Conservation (phyloP, 768 basidiomycete genomes). For the Paxillus rubicundulus region DNA sequence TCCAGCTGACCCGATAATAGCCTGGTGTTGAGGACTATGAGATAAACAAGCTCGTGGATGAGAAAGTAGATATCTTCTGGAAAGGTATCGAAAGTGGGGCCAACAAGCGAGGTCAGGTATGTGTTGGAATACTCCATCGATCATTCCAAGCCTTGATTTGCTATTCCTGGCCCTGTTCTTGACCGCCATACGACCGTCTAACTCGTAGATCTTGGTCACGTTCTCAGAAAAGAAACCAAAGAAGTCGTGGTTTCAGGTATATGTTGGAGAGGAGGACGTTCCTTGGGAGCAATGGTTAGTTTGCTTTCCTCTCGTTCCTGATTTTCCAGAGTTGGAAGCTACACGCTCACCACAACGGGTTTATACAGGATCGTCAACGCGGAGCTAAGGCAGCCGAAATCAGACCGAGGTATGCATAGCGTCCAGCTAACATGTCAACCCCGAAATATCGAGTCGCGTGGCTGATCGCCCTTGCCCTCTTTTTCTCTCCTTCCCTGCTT, state of each 20-base stretch:
- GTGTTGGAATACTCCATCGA: background rate
- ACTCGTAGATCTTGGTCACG: constrained; percentile 60
- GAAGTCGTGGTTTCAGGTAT: constrained; percentile 76
- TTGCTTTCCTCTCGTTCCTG: background rate
- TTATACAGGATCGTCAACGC: constrained; percentile 69
- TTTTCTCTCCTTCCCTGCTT: too few species aligned
- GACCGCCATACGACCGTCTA: background rate
- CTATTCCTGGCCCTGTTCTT: background rate
- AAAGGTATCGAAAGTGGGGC: constrained; percentile 63
- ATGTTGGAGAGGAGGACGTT: constrained; percentile 74
- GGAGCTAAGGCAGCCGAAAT: constrained; percentile 70
- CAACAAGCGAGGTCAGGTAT: constrained; percentile 69
- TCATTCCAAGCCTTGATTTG: background rate
- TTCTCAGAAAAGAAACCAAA: constrained; percentile 76
- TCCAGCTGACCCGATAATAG: constrained; percentile 32
- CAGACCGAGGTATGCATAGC: constrained; percentile 55
- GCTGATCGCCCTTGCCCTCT: too few species aligned
- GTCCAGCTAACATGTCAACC: too few species aligned
- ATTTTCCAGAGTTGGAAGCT: background rate
- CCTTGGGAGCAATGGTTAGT: constrained; percentile 84
- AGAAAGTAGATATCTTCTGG: constrained; percentile 80
- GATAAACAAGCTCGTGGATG: constrained; percentile 67
- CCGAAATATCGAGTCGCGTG: background rate
- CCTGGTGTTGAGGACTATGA: constrained; percentile 75
- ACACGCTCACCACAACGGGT: background rate